Conservation (phyloP, 2,329 filamentous ascomycete genomes). For the Venturia nashicola region DNA sequence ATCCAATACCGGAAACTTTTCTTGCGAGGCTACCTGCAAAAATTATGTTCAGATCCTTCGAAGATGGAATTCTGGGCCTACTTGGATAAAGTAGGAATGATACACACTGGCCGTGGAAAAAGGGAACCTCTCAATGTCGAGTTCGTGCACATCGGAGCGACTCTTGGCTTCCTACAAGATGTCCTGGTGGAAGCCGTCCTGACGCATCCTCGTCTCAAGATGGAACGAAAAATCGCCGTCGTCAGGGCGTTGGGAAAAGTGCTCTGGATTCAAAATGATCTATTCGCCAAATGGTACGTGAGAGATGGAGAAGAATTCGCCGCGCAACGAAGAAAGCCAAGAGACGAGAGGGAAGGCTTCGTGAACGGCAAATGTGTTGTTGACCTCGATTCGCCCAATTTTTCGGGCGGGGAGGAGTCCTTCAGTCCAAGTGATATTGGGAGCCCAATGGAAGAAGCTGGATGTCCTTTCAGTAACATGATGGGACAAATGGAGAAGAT, state of each 20-base stretch:
- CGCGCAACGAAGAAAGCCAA: background rate
- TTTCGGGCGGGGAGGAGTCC: background rate
- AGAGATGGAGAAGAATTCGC: conserved; percentile 52
- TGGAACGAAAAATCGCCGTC: conserved; percentile 58
- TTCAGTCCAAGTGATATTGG: conserved; percentile 1
- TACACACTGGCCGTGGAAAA: conserved; percentile 60
- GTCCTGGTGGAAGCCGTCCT: conserved; percentile 66
- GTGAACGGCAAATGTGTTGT: conserved; percentile 23
- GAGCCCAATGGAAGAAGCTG: background rate
- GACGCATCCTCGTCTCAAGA: conserved; percentile 52
- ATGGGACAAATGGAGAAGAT: conserved; percentile 1
- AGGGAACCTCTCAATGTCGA: conserved; percentile 64
- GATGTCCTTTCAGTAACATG: background rate
- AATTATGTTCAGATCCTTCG: conserved; percentile 61
- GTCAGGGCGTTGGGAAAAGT: conserved; percentile 69
- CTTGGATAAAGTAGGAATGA: conserved; percentile 70
- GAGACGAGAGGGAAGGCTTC: conserved; percentile 23
- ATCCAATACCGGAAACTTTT: conserved; percentile 67
- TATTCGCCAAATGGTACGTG: conserved; percentile 75
- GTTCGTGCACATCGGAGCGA: conserved; percentile 65
- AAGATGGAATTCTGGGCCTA: conserved; percentile 75
- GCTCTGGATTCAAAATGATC: conserved; percentile 79
- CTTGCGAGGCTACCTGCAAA: conserved; percentile 59
- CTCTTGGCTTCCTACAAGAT: conserved; percentile 65
- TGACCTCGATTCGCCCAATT: background rate